A percentile compares a stretch with the other conserved stretches of the same genome.
These are phyloP conservation scores for Pseudocercospora crystallina DNA, from an alignment of 2,329 filamentous ascomycete genomes.

Conservation along the genomic window DNA sequence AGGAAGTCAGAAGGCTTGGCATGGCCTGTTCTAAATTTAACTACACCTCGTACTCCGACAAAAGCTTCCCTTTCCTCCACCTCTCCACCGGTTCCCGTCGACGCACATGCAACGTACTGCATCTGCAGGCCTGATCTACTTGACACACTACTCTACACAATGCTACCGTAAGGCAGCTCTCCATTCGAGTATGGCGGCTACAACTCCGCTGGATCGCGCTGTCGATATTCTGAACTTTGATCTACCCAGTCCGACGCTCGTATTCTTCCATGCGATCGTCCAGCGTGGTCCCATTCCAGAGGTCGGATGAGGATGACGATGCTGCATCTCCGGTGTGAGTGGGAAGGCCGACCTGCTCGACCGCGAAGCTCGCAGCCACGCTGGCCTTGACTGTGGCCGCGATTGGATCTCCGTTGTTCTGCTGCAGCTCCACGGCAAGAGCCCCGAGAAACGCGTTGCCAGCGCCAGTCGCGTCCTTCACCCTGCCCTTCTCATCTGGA, in stretches of 20 bases:
- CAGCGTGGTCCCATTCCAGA: constrained; percentile 49
- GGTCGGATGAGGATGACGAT: constrained; percentile 35
- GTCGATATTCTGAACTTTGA: background rate
- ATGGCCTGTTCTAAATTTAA: too few relatives aligned
- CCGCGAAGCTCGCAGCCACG: constrained; percentile 31
- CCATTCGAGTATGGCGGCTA: too few relatives aligned
- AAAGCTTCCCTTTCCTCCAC: too few relatives aligned
- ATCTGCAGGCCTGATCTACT: too few relatives aligned
- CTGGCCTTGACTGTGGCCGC: constrained; percentile 28
- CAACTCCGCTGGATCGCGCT: too few relatives aligned
- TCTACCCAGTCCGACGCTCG: constrained; percentile 5
- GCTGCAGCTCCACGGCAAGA: constrained; percentile 27
- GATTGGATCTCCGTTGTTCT: constrained; percentile 19
- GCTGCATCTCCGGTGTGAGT: constrained; percentile 25
- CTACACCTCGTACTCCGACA: too few relatives aligned
- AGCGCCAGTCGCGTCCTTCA: constrained; percentile 32
- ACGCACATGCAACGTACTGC: too few relatives aligned
- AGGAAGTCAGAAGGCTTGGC: too few relatives aligned
- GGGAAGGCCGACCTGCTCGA: constrained; percentile 30
- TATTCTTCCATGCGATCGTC: constrained; percentile 40
- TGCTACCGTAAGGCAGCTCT: too few relatives aligned
- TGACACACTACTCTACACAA: too few relatives aligned
- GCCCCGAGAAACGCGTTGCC: constrained; percentile 33
- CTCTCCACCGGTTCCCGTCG: too few relatives aligned
- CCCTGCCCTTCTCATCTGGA: constrained; percentile 14